Base-by-base conservation (phyloP, 805 yeast species). In the Candida dajiaensis region DNA sequence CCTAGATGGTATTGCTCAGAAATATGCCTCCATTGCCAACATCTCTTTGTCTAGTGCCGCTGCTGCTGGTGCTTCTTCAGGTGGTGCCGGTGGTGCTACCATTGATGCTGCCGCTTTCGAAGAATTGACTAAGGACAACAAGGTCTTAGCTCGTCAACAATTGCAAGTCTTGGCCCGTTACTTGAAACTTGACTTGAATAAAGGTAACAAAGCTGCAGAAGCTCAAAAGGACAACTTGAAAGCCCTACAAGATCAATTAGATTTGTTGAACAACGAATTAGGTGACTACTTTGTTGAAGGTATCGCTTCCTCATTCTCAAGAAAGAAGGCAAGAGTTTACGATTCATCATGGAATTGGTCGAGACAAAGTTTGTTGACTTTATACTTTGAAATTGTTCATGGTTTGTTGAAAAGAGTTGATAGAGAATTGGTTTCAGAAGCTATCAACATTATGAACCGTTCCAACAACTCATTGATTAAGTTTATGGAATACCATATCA, bases 261-360 rank as follows among this genome's bases (percentile, higher is more conserved):
- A 94, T 65, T 76, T 87, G 67, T 86, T 73, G 49, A 68, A 65
- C 41, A 62, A 65, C 50, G 95, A 85, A 68, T 81, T 85, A 56
- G 99, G 99, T 57, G 99, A 94, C 61, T 83, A 83, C 63, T 94
- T 90, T 67, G 90, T 97, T 42, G 78, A 82, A 49, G 98, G 99
- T 65, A 84, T 94, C 59, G 74, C 82, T 55, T 96, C 98, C 38
- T 81, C 84, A 5, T 94, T 94, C 72, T 86, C 96, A 28, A 77
- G 92, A 51, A 78, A 86, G 71, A 94, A 94, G 74, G 96, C 97
- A 25, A 86, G 99, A 74, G 82, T 85, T 45, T 94, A 92, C 68
- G 98, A 94, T 70, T 89, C 97, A 20, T 89, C 90, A 70, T 94
- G 99, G 99, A 95, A 95, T 70, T 94, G 99, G 99, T 97, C 98